Evolutionary conservation across 495 filamentous ascomycete genomes (phyloP), one percentile per base, ranked within the genome.

Genomic region (Pseudomonodictys pantanalensis): DNA sequence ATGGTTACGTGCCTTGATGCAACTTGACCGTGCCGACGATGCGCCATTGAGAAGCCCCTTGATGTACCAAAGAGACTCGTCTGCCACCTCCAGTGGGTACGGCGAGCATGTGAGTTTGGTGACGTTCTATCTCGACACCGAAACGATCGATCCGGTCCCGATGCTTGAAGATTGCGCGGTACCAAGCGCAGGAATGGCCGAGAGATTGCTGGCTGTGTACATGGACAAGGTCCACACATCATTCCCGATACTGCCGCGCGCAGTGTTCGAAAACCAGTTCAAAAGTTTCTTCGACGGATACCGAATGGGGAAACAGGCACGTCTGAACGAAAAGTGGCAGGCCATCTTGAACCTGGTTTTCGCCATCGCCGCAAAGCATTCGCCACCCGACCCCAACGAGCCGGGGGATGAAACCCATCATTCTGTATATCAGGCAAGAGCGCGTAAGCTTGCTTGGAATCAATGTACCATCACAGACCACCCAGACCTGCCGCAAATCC

Each of bases 261-360:
- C 68, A n/a, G 73, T 74, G 0, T 86, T 87, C 64, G 72, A 80
- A 48, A 68, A 66, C 3, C 73, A 77, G 46, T 80, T 79, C 42
- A 69, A 76, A 17, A 60, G 48, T 32, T 57, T 51, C 33, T 46
- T 52, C 33, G 38, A 22, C 7, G 43, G 2, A 20, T 52, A 2
- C 8, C 39, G 15, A 7, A 2, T 15, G 58, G 43, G 23, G 45
- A 15, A 8, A 23, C 42, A 25, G n/a, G 24, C 52, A 3, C 50
- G 26, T 7, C 28, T 55, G 2, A 42, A 18, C 41, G 28, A 9
- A 12, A 74, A 77, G 46, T 83, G 78, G 77, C 71, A 83, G 30
- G 77, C 83, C 3, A 83, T 81, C 39, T 69, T 86, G n/a, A 86
- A 87, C 65, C 66, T 85, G 17, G 78, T 86, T 8, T 83, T 87